Percentiles rank a stretch among this genome's conserved stretches.
These are phyloP conservation scores for Blastobotrys mokoenaii DNA, from an alignment of 805 yeast species.

Conservation along the genomic window DNA sequence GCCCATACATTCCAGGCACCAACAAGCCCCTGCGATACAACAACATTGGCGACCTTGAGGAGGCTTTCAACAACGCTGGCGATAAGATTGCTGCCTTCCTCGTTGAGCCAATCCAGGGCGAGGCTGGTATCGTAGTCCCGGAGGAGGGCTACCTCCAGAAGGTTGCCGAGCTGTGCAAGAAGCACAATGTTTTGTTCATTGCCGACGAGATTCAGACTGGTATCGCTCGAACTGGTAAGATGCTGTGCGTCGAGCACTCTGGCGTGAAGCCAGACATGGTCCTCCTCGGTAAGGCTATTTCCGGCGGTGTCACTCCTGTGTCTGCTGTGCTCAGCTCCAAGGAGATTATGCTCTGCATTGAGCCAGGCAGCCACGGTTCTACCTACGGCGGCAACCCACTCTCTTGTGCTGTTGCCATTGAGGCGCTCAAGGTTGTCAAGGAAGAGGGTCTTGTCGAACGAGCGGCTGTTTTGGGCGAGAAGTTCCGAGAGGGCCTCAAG, in stretches of 20 bases:
- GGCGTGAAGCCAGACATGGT: conserved; percentile 81
- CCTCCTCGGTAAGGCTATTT: conserved; percentile 85
- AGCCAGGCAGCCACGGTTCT: conserved; percentile 96
- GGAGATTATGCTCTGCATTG: conserved; percentile 80
- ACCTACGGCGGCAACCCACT: conserved; percentile 97
- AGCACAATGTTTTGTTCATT: conserved; percentile 80
- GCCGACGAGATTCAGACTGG: conserved; percentile 98
- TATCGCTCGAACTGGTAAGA: conserved; percentile 92
- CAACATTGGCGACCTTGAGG: conserved; percentile 74
- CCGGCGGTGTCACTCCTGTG: conserved; percentile 92
- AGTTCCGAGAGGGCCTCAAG: conserved; percentile 43
- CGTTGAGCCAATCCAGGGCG: conserved; percentile 96
- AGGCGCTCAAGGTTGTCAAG: conserved; percentile 81
- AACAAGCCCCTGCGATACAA: conserved; percentile 69
- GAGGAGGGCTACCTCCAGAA: conserved; percentile 67
- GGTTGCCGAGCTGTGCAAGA: conserved; percentile 66
- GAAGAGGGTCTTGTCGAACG: conserved; percentile 82
- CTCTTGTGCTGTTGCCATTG: conserved; percentile 86
- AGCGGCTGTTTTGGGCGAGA: conserved; percentile 61
- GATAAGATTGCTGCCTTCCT: conserved; percentile 84
- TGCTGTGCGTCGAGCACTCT: conserved; percentile 86
- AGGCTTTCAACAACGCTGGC: conserved; percentile 74
- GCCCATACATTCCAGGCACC: conserved; percentile 77
- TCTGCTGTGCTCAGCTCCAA: conserved; percentile 85
- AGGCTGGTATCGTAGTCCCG: conserved; percentile 96